phyloP scores from a whole-genome alignment of 129 eudicot species.

The Chrysanthemum makinoi region DNA sequence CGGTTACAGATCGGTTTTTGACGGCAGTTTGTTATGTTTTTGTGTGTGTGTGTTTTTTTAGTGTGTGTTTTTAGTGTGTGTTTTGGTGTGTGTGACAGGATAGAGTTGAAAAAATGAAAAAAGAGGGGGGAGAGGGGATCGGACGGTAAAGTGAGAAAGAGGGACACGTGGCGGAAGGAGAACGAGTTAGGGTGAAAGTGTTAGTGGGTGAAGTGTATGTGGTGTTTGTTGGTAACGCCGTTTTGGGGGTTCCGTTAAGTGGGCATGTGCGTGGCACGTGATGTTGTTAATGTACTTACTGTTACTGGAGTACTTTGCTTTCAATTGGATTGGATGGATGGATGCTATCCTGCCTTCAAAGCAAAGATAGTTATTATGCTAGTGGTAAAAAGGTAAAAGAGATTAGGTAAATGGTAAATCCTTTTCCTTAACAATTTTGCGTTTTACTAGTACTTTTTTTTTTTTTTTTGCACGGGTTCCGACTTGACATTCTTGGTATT shows the following conservation, averaged over 20 bases:
- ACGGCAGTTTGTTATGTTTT: neutral
- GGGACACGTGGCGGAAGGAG: slow-evolving; percentile 33
- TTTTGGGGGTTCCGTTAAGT: slow-evolving; percentile 20
- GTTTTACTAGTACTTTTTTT: no score
- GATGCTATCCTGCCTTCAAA: slow-evolving; percentile 32
- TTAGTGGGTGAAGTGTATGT: neutral
- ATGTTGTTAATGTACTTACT: neutral
- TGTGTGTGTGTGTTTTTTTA: no score
- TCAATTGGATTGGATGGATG: neutral
- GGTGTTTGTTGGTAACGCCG: slow-evolving; percentile 16
- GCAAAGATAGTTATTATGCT: slow-evolving; percentile 21
- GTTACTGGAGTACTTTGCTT: neutral
- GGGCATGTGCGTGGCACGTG: slow-evolving; percentile 12
- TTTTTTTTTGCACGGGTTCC: no score
- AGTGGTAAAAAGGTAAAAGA: neutral
- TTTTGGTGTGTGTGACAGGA: slow-evolving; percentile 4
- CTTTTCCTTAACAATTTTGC: no score
- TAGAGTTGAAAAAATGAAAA: slow-evolving; percentile 31
- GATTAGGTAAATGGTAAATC: no score
- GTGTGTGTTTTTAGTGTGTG: slow-evolving; percentile 24
- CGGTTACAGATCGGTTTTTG: slow-evolving; percentile 34
- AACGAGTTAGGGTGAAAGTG: slow-evolving; percentile 19
- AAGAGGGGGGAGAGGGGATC: slow-evolving; percentile 37
- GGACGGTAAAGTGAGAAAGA: slow-evolving; percentile 34
- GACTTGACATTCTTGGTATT: no score